These are phyloP conservation scores for Phytophthora tubulina DNA, from an alignment of 352 stramenopile genomes.

Conservation along the genomic window DNA sequence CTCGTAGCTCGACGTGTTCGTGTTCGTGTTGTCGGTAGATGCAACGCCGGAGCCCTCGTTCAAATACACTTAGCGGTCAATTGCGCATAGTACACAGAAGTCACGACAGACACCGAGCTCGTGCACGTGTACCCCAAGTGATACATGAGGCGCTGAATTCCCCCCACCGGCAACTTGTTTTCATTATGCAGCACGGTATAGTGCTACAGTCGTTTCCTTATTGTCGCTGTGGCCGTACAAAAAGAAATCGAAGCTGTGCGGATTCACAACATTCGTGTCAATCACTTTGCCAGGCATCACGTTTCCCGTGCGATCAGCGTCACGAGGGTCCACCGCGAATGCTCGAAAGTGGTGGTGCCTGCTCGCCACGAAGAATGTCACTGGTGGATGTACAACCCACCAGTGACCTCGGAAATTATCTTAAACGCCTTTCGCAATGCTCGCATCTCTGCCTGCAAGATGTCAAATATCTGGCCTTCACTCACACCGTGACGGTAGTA, in stretches of 20 bases:
- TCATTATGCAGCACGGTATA: slow-evolving; percentile 87
- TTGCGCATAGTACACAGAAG: slow-evolving; percentile 87
- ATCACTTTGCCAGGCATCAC: slow-evolving; percentile 78
- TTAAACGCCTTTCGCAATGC: slow-evolving; percentile 77
- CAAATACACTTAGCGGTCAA: slow-evolving; percentile 77
- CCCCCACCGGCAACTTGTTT: slow-evolving; percentile 64
- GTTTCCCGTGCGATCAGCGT: slow-evolving; percentile 74
- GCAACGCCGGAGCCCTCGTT: slow-evolving; percentile 65
- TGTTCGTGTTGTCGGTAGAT: slow-evolving; percentile 52
- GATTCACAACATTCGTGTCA: slow-evolving; percentile 82
- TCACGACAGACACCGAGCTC: slow-evolving; percentile 85
- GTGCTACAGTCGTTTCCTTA: slow-evolving; percentile 80
- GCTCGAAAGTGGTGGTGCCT: slow-evolving; percentile 88
- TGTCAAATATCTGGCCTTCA: slow-evolving; percentile 82
- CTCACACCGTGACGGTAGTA: slow-evolving; percentile 91
- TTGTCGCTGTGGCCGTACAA: slow-evolving; percentile 84
- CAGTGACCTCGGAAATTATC: slow-evolving; percentile 43
- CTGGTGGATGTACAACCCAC: slow-evolving; percentile 63
- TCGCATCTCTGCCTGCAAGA: slow-evolving; percentile 82
- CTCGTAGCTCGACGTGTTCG: slow-evolving; percentile 60
- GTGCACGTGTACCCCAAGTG: slow-evolving; percentile 88
- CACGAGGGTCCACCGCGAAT: slow-evolving; percentile 50
- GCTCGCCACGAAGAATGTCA: slow-evolving; percentile 89
- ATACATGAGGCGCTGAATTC: slow-evolving; percentile 73
- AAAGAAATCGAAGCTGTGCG: slow-evolving; percentile 89